Evolutionary conservation across 441 rosid species (phyloP).

Genomic region (Pelargonium exstipulatum): DNA sequence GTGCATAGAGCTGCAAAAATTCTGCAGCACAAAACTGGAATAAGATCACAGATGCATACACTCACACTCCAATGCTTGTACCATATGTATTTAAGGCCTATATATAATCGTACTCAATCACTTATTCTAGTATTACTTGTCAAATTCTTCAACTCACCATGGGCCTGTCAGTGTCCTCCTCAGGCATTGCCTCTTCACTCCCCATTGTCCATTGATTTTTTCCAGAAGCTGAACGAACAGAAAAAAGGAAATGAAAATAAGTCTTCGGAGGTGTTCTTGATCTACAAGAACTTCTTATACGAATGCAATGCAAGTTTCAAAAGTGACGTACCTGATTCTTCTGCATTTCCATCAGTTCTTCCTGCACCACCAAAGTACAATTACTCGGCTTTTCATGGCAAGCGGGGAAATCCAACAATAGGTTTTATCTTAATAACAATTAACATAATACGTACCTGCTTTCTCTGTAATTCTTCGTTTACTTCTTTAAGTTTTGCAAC

Average conservation of each 20-base stretch:
- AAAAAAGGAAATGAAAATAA: not conserved
- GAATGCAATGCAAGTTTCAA: not conserved
- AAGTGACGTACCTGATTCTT: constrained; percentile 40
- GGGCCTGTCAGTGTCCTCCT: constrained; percentile 71
- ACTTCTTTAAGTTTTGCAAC: constrained; percentile 54
- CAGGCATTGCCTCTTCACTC: constrained; percentile 49
- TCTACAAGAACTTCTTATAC: not conserved
- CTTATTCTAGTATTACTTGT: not conserved
- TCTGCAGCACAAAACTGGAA: no score
- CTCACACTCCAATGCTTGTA: no score
- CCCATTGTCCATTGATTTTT: constrained; percentile 35
- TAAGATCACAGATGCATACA: no score
- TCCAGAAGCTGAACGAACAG: constrained; percentile 36
- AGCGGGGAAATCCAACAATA: no score
- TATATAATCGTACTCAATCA: no score
- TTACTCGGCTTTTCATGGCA: not conserved
- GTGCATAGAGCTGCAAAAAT: no score
- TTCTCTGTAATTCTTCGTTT: constrained; percentile 50
- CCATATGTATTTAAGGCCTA: no score
- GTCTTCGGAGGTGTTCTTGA: not conserved
- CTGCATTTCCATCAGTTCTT: constrained; percentile 40
- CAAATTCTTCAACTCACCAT: constrained; percentile 35
- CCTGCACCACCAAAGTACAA: constrained; percentile 36
- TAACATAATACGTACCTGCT: constrained; percentile 39
- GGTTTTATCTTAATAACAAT: not conserved